Evolutionary conservation across 768 basidiomycete genomes (phyloP), one percentile per base, ranked within the genome.

Genomic region (Crucibulum laeve): DNA sequence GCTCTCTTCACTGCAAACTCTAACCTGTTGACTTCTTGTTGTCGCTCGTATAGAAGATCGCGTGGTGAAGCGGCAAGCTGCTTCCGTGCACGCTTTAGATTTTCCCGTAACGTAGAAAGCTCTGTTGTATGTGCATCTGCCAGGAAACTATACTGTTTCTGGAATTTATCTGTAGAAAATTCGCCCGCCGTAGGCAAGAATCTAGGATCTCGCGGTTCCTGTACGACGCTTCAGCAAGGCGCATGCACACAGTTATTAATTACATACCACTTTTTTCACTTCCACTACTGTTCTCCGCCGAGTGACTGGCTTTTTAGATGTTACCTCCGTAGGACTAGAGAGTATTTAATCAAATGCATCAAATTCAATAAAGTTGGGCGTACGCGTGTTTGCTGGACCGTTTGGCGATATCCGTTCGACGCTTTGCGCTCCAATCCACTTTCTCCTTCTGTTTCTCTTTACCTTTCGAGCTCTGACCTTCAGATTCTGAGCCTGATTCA

Each of bases 381-480:
- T 64, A 94, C 93, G 94, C 91, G 64, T 95, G 85, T 56, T 97
- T 96, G 57, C 76, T 79, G 4, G 74, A 59, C 33, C 92, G 74
- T 62, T 85, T 86, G 10, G 70, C 57, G 3, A 79, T 68, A 45
- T 73, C 68, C 26, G 62, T 71, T 44, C 70, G 70, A 35, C 63
- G 59, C 47, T 67, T 69, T 40, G 63, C 52, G 51, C 60, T 65
- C 69, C 68, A 67, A 53, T 71, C 73, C 25, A 62, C 63, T 44
- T 66, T 69, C 53, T 53, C 61, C 40, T 59, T 69, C 52, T 58
- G 67, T 47, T 61, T 71, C 36, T 44, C 59, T 50, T 60, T 64
- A 11, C 45, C 54, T 52, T 60, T 56, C 40, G 21, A 33, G 21
- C 28, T 30, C 7, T 14, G 43, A 21, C 21, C 4, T 18, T 40